These are phyloP conservation scores for Arthrobotrys megalospora DNA, from an alignment of 2,329 filamentous ascomycete genomes.

Conservation along the genomic window DNA sequence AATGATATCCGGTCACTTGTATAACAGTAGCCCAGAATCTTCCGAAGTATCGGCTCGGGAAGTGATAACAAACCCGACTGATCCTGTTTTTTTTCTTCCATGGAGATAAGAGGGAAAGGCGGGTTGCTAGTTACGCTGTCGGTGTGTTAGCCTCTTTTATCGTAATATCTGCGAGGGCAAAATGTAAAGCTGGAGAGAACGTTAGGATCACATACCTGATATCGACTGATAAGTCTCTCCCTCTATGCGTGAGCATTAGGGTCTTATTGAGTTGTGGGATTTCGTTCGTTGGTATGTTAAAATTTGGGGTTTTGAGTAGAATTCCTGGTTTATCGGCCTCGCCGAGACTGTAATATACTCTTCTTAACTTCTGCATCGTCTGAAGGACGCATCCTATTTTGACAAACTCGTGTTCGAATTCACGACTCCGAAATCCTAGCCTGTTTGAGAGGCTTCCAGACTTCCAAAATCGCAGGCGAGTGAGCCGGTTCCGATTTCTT, in stretches of 20 bases:
- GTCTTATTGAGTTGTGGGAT: not conserved
- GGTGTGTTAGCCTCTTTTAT: not conserved
- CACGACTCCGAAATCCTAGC: too few species aligned
- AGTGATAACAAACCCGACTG: constrained; percentile 19
- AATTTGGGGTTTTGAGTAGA: not conserved
- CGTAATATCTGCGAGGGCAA: not conserved
- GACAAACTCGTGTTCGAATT: constrained; percentile 1
- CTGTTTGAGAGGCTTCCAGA: too few species aligned
- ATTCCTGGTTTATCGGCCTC: not conserved
- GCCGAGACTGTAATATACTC: constrained; percentile 13
- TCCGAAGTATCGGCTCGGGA: constrained; percentile 14
- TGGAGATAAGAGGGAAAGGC: not conserved
- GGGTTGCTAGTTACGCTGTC: not conserved
- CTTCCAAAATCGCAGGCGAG: not conserved
- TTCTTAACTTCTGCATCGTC: constrained; percentile 23
- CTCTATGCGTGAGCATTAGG: not conserved
- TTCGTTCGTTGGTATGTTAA: not conserved
- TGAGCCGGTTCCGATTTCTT: constrained; percentile 15
- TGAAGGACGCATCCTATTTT: constrained; percentile 31
- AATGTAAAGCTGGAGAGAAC: too few species aligned
- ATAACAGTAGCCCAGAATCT: constrained; percentile 24
- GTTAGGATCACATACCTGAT: not conserved
- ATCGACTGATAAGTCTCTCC: not conserved
- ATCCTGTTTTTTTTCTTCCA: not conserved
- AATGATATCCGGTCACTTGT: constrained; percentile 14